These are phyloP conservation scores for Ilyonectria robusta DNA, from an alignment of 2,329 filamentous ascomycete species.

Conservation along the genomic window DNA sequence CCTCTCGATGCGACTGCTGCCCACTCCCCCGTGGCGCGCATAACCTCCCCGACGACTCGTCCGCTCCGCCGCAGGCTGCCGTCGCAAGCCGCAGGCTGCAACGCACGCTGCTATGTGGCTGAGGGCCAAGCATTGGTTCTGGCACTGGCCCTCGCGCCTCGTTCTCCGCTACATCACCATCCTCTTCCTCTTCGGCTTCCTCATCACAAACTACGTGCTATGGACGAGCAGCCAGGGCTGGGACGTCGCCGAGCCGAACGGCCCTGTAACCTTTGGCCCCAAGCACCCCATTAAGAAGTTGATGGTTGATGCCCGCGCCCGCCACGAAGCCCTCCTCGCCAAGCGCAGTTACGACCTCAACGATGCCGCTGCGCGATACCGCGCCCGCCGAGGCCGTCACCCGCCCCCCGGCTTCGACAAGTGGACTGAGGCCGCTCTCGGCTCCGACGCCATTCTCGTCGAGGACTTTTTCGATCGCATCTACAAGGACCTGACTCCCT, in stretches of 20 bases:
- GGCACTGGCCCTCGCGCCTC: slow-evolving; percentile 48
- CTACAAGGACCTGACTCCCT: slow-evolving; percentile 73
- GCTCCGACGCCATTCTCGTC: slow-evolving; percentile 68
- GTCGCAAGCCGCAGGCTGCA: slow-evolving; percentile 25
- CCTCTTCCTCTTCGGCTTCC: slow-evolving; percentile 43
- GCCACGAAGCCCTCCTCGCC: slow-evolving; percentile 59
- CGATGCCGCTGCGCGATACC: slow-evolving; percentile 69
- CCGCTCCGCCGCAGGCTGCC: slow-evolving; percentile 30
- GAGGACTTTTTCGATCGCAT: slow-evolving; percentile 77
- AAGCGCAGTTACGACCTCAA: slow-evolving; percentile 64
- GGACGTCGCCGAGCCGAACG: slow-evolving; percentile 43
- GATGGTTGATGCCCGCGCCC: slow-evolving; percentile 61
- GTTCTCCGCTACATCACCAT: slow-evolving; percentile 48
- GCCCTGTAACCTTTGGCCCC: slow-evolving; percentile 41
- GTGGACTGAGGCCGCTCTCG: slow-evolving; percentile 70
- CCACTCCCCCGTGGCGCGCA: slow-evolving; percentile 41
- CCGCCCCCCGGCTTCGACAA: slow-evolving; percentile 75
- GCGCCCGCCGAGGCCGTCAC: slow-evolving; percentile 69
- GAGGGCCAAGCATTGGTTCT: slow-evolving; percentile 46
- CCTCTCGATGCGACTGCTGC: slow-evolving; percentile 43
- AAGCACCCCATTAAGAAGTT: slow-evolving; percentile 67
- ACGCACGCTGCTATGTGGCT: slow-evolving; percentile 43
- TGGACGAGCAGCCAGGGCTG: slow-evolving; percentile 49
- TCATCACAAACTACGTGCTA: slow-evolving; percentile 50
- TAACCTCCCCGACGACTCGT: slow-evolving; percentile 29